phyloP scores from a whole-genome alignment of 192 early-diverging fungal species.

The Neocallimastix lanati region DNA sequence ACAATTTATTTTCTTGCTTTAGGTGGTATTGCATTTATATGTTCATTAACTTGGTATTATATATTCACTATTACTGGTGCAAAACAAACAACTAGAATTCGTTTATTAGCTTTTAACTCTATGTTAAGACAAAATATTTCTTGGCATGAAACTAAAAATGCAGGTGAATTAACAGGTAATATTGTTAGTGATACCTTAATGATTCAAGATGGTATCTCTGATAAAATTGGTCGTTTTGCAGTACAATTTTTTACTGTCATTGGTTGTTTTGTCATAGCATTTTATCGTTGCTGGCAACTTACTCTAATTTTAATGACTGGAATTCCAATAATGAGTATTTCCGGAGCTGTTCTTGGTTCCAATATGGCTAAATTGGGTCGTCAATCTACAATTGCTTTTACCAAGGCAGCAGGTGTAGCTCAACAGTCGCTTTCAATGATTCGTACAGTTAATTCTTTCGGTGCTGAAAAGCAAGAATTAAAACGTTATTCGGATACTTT shows the following conservation, averaged over 20 bases:
- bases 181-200: neutral
- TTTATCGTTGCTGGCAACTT: neutral
- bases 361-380: neutral
- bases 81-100: neutral
- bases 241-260: neutral
- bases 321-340: neutral
- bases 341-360: neutral
- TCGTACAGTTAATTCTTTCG: neutral
- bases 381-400: neutral
- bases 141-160: neutral
- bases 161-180: neutral
- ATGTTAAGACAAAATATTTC: neutral
- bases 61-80: neutral
- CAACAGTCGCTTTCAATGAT: neutral
- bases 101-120: neutral
- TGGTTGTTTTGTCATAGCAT: neutral
- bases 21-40: neutral
- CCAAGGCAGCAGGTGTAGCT: neutral
- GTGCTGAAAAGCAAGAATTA: neutral
- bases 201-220: neutral
- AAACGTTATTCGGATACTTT: neutral
- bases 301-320: neutral
- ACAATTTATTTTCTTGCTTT: neutral
- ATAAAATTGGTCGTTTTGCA: neutral
- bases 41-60: neutral